Evolutionary conservation across 73 alveolate species (phyloP).

Genomic region (Tetrahymena elliotti): DNA sequence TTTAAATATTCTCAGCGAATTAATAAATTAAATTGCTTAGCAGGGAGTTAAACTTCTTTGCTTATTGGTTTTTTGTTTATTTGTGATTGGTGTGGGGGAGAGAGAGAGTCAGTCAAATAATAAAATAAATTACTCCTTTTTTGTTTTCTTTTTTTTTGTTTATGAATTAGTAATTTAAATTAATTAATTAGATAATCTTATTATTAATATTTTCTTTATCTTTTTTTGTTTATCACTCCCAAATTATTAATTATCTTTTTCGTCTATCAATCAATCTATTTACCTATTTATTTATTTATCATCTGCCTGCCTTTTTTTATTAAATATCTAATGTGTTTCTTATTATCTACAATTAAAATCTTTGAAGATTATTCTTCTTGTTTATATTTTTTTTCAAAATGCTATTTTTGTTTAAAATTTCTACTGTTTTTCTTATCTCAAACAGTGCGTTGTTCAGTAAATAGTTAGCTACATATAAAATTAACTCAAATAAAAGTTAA

Average conservation of each 20-base stretch:
- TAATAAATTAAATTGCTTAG: not conserved
- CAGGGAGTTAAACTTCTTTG: not conserved
- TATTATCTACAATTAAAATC: not conserved
- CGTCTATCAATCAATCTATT: not conserved
- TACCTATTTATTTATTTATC: not conserved
- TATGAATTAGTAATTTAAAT: not conserved
- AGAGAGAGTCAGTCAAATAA: not conserved
- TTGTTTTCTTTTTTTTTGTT: not conserved
- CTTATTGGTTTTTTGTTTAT: not conserved
- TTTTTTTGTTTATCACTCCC: not conserved
- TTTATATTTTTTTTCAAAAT: not conserved
- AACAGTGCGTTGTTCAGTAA: not conserved
- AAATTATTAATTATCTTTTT: not conserved
- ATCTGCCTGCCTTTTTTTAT: too few species aligned
- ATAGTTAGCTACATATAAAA: not conserved
- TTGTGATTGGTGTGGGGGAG: not conserved
- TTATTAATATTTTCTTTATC: not conserved
- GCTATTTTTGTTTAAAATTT: not conserved
- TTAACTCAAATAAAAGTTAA: not conserved
- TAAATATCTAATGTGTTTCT: not conserved
- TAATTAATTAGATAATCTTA: not conserved
- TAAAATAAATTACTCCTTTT: not conserved
- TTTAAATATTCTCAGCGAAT: not conserved
- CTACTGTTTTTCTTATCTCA: not conserved
- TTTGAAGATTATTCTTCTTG: not conserved